Conservation (phyloP, 108 stramenopile species). For the Epithemia pelagica region DNA sequence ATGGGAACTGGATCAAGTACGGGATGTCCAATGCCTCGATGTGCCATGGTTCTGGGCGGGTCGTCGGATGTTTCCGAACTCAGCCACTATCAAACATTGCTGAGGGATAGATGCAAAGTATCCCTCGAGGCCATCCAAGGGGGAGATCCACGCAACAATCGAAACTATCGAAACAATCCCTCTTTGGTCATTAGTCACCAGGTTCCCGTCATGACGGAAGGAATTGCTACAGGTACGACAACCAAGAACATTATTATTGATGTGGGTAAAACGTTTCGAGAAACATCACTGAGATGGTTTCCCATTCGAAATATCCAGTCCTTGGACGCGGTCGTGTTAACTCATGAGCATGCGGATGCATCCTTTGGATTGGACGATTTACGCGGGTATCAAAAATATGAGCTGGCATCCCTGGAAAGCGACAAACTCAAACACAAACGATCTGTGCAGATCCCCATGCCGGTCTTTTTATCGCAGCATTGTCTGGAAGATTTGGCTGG, state of each 20-base stretch:
- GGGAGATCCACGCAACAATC: slow-evolving; percentile 75
- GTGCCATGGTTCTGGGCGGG: slow-evolving; percentile 46
- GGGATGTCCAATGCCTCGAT: slow-evolving; percentile 72
- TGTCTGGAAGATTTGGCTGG: slow-evolving; percentile 35
- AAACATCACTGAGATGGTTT: slow-evolving; percentile 73
- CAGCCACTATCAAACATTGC: slow-evolving; percentile 4
- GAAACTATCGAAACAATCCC: slow-evolving; percentile 81
- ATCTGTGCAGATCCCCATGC: slow-evolving; percentile 34
- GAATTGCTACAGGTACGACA: slow-evolving; percentile 11
- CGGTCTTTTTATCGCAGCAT: slow-evolving; percentile 48
- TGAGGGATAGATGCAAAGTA: slow-evolving; percentile 33
- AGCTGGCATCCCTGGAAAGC: not conserved
- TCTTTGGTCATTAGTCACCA: slow-evolving; percentile 45
- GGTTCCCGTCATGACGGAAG: not conserved
- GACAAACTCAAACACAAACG: not conserved
- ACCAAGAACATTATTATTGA: slow-evolving; percentile 66
- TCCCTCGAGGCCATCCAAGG: slow-evolving; percentile 43
- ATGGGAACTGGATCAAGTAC: slow-evolving; percentile 72
- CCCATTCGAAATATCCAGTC: slow-evolving; percentile 41
- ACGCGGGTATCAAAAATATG: slow-evolving; percentile 57
- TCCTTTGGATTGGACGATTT: slow-evolving; percentile 77
- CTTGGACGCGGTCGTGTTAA: slow-evolving; percentile 71
- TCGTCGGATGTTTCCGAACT: not conserved
- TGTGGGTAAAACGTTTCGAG: slow-evolving; percentile 87
- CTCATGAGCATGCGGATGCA: slow-evolving; percentile 84